Conservation (phyloP, 2,329 filamentous ascomycete species). For the Colletotrichum nymphaeae region DNA sequence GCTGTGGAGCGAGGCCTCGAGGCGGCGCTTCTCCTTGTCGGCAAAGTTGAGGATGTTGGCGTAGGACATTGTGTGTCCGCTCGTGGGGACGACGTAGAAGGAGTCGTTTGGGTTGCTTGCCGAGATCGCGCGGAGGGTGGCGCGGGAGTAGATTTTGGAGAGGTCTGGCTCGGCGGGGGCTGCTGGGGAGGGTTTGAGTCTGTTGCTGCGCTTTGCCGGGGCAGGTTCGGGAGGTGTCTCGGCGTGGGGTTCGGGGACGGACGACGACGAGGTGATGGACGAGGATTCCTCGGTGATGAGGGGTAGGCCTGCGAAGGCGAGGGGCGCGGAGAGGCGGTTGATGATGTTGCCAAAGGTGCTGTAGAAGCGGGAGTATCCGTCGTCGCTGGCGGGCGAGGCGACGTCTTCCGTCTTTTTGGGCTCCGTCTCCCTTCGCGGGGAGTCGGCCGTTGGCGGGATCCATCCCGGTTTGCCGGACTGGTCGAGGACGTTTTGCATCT, state of each 20-base stretch:
- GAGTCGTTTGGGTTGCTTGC: constrained; percentile 75
- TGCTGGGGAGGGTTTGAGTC: constrained; percentile 45
- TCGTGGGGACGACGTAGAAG: constrained; percentile 95
- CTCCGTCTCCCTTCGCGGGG: constrained; percentile 40
- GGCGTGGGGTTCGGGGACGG: constrained; percentile 39
- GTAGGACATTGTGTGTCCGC: constrained; percentile 92
- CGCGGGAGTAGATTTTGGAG: constrained; percentile 84
- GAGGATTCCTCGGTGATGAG: constrained; percentile 67
- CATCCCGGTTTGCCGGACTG: constrained; percentile 64
- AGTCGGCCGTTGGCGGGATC: constrained; percentile 56
- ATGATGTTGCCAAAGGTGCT: constrained; percentile 90
- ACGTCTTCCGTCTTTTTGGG: constrained; percentile 43
- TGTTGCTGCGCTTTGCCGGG: constrained; percentile 50
- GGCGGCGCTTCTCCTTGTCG: constrained; percentile 73
- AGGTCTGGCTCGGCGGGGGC: constrained; percentile 75
- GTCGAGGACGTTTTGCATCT: constrained; percentile 69
- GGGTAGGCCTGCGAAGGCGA: constrained; percentile 93
- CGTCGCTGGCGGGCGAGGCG: constrained; percentile 63
- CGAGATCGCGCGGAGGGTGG: constrained; percentile 82
- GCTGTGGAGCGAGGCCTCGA: constrained; percentile 61
- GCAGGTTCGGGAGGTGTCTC: constrained; percentile 50
- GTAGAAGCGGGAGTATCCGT: constrained; percentile 92
- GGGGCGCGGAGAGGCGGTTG: constrained; percentile 86
- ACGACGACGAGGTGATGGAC: constrained; percentile 33
- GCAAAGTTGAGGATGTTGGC: constrained; percentile 84